phyloP scores from a whole-genome alignment of 1,284 basidiomycete species.

The Sporisorium graminicola region DNA sequence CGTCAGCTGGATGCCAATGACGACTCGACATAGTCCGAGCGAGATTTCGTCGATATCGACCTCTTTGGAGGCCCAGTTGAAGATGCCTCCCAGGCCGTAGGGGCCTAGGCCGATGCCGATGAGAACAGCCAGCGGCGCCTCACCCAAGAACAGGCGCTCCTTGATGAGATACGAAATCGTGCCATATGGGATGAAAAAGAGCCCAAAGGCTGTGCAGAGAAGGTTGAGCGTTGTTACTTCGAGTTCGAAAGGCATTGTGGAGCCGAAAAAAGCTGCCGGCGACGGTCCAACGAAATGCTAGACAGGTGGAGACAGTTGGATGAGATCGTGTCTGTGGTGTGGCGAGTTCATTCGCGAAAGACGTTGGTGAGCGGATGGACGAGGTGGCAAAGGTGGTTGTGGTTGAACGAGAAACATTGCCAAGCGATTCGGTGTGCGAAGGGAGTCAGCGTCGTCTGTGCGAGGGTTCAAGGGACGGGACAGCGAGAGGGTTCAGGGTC shows the following conservation, averaged over 20 bases:
- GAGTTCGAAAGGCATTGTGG: slow-evolving; percentile 27
- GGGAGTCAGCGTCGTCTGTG: not conserved
- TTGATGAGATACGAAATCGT: slow-evolving; percentile 60
- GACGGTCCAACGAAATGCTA: not conserved
- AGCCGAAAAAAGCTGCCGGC: not conserved
- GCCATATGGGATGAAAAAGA: slow-evolving; percentile 55
- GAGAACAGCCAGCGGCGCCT: slow-evolving; percentile 60
- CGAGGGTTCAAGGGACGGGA: not conserved
- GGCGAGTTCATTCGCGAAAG: slow-evolving; percentile 12
- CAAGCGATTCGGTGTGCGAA: not conserved
- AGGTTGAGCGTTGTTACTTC: slow-evolving; percentile 49
- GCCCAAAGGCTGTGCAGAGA: slow-evolving; percentile 46
- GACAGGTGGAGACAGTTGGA: not conserved
- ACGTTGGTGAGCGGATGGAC: not conserved
- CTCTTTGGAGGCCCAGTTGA: slow-evolving; percentile 44
- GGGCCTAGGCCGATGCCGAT: slow-evolving; percentile 56
- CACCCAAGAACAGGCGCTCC: slow-evolving; percentile 58
- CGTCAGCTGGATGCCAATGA: slow-evolving; percentile 60
- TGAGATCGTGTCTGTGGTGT: not conserved
- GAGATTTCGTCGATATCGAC: slow-evolving; percentile 45
- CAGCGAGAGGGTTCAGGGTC: slow-evolving; percentile 1
- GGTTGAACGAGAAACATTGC: not conserved
- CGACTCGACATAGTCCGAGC: slow-evolving; percentile 51
- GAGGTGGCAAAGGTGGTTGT: not conserved
- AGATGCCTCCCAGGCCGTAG: slow-evolving; percentile 51